Evolutionary conservation across 176 grass and related monocot species (phyloP).

Genomic region (Hyparrhenia diplandra): DNA sequence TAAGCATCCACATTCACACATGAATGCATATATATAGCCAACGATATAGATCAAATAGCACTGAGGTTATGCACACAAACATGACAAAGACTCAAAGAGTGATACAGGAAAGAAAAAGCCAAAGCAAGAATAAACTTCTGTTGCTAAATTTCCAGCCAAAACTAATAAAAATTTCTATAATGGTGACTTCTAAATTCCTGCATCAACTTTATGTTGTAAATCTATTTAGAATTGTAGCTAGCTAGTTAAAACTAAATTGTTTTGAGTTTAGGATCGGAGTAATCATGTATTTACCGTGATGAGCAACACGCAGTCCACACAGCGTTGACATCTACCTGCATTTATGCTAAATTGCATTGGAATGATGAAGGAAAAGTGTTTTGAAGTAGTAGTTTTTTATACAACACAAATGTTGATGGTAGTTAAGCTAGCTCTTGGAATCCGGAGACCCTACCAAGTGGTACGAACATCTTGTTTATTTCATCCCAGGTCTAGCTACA

Average conservation of each 20-base stretch:
- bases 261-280: neutral
- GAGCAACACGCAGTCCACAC: neutral
- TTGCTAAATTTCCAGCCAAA: neutral
- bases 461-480: constrained; percentile 13
- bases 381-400: neutral
- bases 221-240: neutral
- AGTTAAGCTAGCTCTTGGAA: neutral
- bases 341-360: constrained; percentile 21
- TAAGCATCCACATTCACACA: neutral
- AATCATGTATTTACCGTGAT: neutral
- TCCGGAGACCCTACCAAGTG: neutral
- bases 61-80: too few species aligned
- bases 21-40: too few species aligned
- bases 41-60: too few species aligned
- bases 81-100: too few species aligned
- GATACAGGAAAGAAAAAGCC: too few species aligned
- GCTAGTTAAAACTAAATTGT: neutral
- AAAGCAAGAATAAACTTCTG: too few species aligned
- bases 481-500: neutral
- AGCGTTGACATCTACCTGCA: constrained; percentile 23
- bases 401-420: too few species aligned
- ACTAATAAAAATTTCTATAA: neutral
- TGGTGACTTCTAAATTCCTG: neutral
- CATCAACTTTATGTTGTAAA: neutral
- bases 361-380: neutral